Base-by-base conservation (phyloP, 2,329 filamentous ascomycete genomes). In the Hansfordia pulvinata region DNA sequence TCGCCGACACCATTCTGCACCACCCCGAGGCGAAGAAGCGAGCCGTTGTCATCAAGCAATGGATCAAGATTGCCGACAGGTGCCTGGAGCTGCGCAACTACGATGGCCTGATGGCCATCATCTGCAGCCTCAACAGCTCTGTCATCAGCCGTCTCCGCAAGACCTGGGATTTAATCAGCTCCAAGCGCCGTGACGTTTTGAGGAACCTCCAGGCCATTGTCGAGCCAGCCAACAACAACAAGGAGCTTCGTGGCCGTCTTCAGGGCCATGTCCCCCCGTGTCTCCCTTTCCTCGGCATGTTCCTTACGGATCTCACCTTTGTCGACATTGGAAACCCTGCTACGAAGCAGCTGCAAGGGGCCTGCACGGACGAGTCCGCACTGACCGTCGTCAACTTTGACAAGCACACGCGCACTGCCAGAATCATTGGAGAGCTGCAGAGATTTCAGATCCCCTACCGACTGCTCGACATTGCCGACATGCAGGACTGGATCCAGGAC, bases 301-400 rank as follows among this genome's bases (percentile, higher is more conserved):
- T 94, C 50, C 64, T 98, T 20, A 98, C 90, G 0, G 90, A 98
- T 47, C 62, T 98, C 19, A 94, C 86, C 0, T 96, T 98, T 53
- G 79, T 93, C 29, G 85, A 96, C 46, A 85, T 88, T 36, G 90
- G 90, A 34, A 96, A 96, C 50, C 80, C 82, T 18, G 72, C 83
- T 5, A 86, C 78, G 3, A 83, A 88, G 42, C 77, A 78, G 41
- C 69, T 93, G 12, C 70, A 71, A 0, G 62, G 46, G 36, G 41
- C 50, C n/a, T 52, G 56, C 19, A 58, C 62, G 6, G 60, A 62
- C 10, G 70, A 80, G n/a, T 66, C 74, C 17, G 69, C 73, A 15
- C 66, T 83, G 42, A 73, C 75, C 0, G 82, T 96, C 17, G 84
- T 98, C 63, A 98, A 98, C 55, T 96, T 94, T 43, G 88, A 96